Evolutionary conservation across 768 basidiomycete species (phyloP).

Genomic region (Rhodotorula diobovata): DNA sequence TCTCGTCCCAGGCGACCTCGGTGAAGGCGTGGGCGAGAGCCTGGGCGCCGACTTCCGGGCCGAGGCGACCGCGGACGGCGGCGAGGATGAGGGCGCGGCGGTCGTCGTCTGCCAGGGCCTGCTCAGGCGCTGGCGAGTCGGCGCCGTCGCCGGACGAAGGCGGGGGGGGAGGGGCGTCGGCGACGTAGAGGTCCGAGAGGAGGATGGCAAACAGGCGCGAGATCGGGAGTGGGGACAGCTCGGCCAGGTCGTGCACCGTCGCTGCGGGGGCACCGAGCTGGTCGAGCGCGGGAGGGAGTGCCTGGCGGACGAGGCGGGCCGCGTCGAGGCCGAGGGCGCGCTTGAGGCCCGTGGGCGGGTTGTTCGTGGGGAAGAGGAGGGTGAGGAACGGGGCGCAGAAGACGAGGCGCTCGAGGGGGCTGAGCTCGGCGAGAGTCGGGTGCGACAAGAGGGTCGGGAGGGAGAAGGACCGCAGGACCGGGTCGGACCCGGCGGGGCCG

Average conservation of each 20-base stretch:
- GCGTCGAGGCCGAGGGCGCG: slow-evolving; percentile 74
- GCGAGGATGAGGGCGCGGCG: slow-evolving; percentile 22
- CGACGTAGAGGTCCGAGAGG: slow-evolving; percentile 55
- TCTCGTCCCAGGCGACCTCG: slow-evolving; percentile 27
- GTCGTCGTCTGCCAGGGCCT: slow-evolving; percentile 11
- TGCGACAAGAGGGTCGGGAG: slow-evolving; percentile 76
- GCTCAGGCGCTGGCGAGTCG: slow-evolving; percentile 6
- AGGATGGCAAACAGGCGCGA: slow-evolving; percentile 76
- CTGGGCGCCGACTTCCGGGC: slow-evolving; percentile 25
- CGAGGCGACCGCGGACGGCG: slow-evolving; percentile 15
- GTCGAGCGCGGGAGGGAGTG: slow-evolving; percentile 79
- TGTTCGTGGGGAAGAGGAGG: neutral
- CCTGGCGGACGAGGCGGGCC: slow-evolving; percentile 65
- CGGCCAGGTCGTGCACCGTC: slow-evolving; percentile 81
- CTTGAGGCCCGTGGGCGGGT: slow-evolving; percentile 64
- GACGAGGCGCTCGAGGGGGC: slow-evolving; percentile 82
- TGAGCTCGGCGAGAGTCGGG: slow-evolving; percentile 59
- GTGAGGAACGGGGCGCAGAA: slow-evolving; percentile 53
- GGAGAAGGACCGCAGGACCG: slow-evolving; percentile 76
- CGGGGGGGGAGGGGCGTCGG: neutral
- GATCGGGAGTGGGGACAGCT: slow-evolving; percentile 69
- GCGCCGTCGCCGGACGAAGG: no score
- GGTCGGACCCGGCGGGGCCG: slow-evolving; percentile 55
- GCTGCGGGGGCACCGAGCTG: slow-evolving; percentile 78
- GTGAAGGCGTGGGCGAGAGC: slow-evolving; percentile 36